Percentiles rank a stretch among this genome's conserved stretches.
phyloP scores from a whole-genome alignment of 2,329 filamentous ascomycete genomes.

The Scedosporium dehoogii region DNA sequence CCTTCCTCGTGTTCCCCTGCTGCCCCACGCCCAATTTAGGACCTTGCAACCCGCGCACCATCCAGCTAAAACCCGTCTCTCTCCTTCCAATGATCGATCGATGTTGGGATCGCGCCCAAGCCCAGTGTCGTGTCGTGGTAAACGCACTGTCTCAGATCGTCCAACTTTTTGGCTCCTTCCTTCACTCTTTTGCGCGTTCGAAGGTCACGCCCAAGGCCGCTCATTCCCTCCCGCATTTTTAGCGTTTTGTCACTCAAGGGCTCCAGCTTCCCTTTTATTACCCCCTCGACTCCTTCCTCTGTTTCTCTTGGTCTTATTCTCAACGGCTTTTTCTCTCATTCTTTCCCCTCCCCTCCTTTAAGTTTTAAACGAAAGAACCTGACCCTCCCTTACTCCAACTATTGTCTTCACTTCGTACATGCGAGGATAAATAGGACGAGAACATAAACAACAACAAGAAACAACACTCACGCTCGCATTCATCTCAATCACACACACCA shows the following conservation, averaged over 20 bases:
- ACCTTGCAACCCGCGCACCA: background rate
- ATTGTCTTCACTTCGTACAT: background rate
- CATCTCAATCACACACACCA: background rate
- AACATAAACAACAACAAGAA: slow-evolving; percentile 1
- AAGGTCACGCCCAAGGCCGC: background rate
- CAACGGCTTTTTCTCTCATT: background rate
- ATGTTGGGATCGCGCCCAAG: background rate
- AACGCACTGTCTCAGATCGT: background rate
- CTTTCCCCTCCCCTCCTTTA: slow-evolving; percentile 1
- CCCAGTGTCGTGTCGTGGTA: background rate
- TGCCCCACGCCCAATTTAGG: background rate
- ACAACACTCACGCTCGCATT: background rate
- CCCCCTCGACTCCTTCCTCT: no score
- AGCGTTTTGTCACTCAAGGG: no score
- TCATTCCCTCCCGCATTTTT: no score
- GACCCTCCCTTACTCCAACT: background rate
- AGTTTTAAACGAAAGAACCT: background rate
- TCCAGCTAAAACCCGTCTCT: no score
- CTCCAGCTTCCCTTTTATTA: no score
- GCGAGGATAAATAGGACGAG: background rate
- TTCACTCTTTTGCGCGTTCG: background rate
- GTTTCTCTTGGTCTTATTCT: no score
- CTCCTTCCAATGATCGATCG: no score
- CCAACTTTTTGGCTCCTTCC: background rate
- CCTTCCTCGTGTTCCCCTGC: background rate